Base-by-base conservation (phyloP, 257 asterid species). In the Henckelia pumila region DNA sequence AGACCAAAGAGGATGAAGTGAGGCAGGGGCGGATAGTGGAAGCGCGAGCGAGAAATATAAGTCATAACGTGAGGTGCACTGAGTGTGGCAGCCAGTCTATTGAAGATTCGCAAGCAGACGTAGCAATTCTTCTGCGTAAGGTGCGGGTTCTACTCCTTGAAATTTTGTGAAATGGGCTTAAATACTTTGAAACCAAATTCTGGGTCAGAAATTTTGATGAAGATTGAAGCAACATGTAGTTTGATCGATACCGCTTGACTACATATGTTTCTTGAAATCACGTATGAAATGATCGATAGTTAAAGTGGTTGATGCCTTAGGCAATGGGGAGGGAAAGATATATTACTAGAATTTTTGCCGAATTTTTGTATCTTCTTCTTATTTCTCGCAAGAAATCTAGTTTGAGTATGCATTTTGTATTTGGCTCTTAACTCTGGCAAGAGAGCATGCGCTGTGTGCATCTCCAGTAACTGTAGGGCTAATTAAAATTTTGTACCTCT, bases 31-130 rank as follows among this genome's bases (percentile, higher is more conserved):
- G 97, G 20, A 56, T 86, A 70, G 87, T 90, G 50, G 96, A 93
- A 77, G 96, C 97, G 24, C 83, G 98, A 63, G 96, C 97, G 13
- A 86, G 89, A 77, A 90, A 82, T 65, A 89, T 93, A 76, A 89
- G 95, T 81, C 98, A 93, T 77, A 89, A 88, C 32, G 98, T 93
- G 30, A 83, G 97, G 84, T 93, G 98, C 76, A 89, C 96, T 21
- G 97, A 88, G 64, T 93, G 97, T 74, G 97, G 98, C 52, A 89
- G 97, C 75, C 98, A 89, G 78, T 93, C 98, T 53, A 93, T 93
- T 68, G 98, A 93, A 82, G 97, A 89, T 61, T 93, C 97, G 10
- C 96, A 89, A 82, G 98, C 97, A 47, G 98, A 93, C 69, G 37
- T 89, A 75, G 98, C 98, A 7, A 77, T 89, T 77, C 89, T 89